Conservation (phyloP, 352 stramenopile genomes). For the Globisporangium nunn region DNA sequence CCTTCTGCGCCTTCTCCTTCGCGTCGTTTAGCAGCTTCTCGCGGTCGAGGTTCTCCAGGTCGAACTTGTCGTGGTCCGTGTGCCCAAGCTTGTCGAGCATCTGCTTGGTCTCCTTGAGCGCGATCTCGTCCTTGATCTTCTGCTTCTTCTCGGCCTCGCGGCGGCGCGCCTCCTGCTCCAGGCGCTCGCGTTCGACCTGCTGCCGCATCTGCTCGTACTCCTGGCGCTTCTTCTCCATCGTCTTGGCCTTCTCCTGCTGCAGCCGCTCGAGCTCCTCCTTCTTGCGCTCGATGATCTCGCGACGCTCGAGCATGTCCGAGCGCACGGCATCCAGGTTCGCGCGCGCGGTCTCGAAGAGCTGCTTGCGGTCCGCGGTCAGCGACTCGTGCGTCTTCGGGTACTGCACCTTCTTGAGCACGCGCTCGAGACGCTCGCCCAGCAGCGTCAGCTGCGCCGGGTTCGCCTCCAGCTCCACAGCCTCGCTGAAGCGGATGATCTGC, state of each 20-base stretch:
- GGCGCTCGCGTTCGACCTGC: slow-evolving; percentile 72
- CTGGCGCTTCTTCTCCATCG: slow-evolving; percentile 75
- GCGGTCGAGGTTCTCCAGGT: slow-evolving; percentile 71
- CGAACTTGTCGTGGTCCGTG: slow-evolving; percentile 57
- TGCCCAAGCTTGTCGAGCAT: slow-evolving; percentile 77
- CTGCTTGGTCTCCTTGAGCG: slow-evolving; percentile 85
- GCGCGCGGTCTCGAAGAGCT: slow-evolving; percentile 77
- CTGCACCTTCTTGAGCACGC: slow-evolving; percentile 49
- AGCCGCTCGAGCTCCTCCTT: slow-evolving; percentile 96
- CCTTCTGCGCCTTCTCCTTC: slow-evolving; percentile 92
- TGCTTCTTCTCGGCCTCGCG: slow-evolving; percentile 93
- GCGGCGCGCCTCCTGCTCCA: slow-evolving; percentile 68
- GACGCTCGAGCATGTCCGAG: slow-evolving; percentile 83
- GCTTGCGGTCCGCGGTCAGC: slow-evolving; percentile 20
- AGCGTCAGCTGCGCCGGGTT: slow-evolving; percentile 71
- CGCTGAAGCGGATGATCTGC: slow-evolving; percentile 80
- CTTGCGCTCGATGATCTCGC: slow-evolving; percentile 93
- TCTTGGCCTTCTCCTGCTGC: slow-evolving; percentile 88
- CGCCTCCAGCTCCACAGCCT: slow-evolving; percentile 71
- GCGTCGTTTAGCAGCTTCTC: slow-evolving; percentile 89
- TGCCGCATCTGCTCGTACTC: slow-evolving; percentile 65
- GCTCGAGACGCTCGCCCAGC: slow-evolving; percentile 56
- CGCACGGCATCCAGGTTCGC: slow-evolving; percentile 66
- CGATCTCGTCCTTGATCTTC: slow-evolving; percentile 94
- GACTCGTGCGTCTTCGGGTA: slow-evolving; percentile 4